Evolutionary conservation across 306 rosid species (phyloP).

Genomic region (Senna tora): DNA sequence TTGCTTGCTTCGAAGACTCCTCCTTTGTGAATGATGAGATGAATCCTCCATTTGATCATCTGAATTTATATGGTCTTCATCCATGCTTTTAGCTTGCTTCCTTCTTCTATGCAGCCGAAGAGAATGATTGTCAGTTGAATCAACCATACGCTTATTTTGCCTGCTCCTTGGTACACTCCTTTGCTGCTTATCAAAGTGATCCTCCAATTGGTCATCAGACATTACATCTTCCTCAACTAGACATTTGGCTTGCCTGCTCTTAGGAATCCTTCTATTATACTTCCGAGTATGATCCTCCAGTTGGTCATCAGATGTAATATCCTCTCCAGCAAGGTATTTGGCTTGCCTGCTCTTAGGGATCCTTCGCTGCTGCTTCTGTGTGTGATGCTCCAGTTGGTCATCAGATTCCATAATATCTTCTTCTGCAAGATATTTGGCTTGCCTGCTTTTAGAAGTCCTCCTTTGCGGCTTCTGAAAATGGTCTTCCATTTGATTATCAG

Average conservation of each 20-base stretch:
- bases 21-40: conserved; percentile 50
- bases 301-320: conserved; percentile 42
- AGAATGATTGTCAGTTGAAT: conserved; percentile 40
- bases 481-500: conserved; percentile 42
- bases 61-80: conserved; percentile 50
- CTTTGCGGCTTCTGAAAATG: conserved; percentile 38
- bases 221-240: conserved; percentile 39
- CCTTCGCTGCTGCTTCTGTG: conserved; percentile 46
- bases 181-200: conserved; percentile 36
- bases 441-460: conserved; percentile 42
- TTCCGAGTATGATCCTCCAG: conserved; percentile 33
- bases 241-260: conserved; percentile 39
- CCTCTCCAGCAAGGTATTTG: conserved; percentile 43
- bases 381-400: conserved; percentile 47
- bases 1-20: conserved; percentile 65
- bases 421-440: conserved; percentile 26
- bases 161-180: conserved; percentile 39
- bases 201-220: conserved; percentile 47
- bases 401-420: conserved; percentile 45
- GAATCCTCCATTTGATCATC: conserved; percentile 49
- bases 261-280: conserved; percentile 42
- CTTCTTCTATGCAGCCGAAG: conserved; percentile 52
- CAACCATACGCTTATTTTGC: conserved; percentile 45
- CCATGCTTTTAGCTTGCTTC: conserved; percentile 56
- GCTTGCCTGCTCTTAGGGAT: conserved; percentile 60